These are phyloP conservation scores for Penicillium paneum DNA, from an alignment of 2,329 filamentous ascomycete species.

Conservation along the genomic window DNA sequence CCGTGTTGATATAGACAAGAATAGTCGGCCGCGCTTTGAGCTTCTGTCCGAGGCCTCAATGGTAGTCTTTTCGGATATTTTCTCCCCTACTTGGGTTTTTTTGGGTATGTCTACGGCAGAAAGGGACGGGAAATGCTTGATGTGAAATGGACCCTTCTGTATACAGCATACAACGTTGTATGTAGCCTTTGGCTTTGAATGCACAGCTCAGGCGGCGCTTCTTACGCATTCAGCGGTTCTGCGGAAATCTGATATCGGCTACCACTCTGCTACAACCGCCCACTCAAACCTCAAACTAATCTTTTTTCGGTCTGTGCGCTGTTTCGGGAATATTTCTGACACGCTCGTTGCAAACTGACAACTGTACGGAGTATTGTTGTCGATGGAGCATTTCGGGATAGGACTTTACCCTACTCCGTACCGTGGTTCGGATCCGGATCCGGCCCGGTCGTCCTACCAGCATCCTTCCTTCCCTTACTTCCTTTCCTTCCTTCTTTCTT, in stretches of 20 bases:
- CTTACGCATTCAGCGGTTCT: neutral
- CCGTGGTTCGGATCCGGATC: conserved; percentile 5
- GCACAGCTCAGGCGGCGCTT: neutral
- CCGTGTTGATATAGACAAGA: neutral
- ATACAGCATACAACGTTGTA: too few species aligned
- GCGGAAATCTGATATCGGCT: neutral
- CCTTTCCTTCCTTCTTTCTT: neutral
- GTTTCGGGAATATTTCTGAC: neutral
- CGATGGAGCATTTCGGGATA: neutral
- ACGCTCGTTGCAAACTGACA: neutral
- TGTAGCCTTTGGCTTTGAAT: too few species aligned
- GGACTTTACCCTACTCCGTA: neutral
- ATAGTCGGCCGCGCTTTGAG: too few species aligned
- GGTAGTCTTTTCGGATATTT: too few species aligned
- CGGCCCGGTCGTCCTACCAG: neutral
- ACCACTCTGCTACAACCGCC: neutral
- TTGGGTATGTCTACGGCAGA: too few species aligned
- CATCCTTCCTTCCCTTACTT: neutral
- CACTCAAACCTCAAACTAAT: neutral
- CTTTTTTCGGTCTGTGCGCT: neutral
- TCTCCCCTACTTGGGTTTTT: too few species aligned
- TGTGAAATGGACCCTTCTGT: too few species aligned
- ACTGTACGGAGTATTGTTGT: neutral
- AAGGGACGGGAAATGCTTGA: too few species aligned
- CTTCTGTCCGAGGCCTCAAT: too few species aligned